phyloP scores from a whole-genome alignment of 352 stramenopile species.

The Hyaloperonospora arabidopsidis region DNA sequence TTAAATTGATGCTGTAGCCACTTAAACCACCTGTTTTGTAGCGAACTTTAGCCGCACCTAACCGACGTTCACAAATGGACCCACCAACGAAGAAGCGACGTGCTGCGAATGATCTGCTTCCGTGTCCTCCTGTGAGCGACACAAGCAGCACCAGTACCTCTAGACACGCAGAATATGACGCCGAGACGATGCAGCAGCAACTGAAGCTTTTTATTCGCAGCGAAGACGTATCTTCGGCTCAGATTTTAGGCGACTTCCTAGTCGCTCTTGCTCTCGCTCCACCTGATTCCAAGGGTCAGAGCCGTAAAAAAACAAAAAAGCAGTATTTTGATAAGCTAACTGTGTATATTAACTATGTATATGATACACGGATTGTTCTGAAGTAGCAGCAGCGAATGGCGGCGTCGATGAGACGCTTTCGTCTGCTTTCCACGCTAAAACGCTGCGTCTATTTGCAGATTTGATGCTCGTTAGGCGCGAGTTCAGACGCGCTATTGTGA shows the following conservation, averaged over 20 bases:
- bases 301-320: slow-evolving; percentile 8
- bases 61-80: slow-evolving; percentile 14
- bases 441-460: slow-evolving; percentile 53
- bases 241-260: slow-evolving; percentile 58
- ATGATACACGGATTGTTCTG: too few relatives aligned
- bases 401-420: slow-evolving; percentile 5
- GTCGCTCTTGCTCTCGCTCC: slow-evolving; percentile 37
- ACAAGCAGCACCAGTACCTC: slow-evolving; percentile 1
- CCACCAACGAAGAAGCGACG: slow-evolving; percentile 31
- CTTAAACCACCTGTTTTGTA: not conserved
- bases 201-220: slow-evolving; percentile 43
- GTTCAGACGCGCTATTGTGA: slow-evolving; percentile 65
- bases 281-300: slow-evolving; percentile 7
- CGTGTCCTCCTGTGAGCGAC: slow-evolving; percentile 2
- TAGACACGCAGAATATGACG: slow-evolving; percentile 20
- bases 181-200: slow-evolving; percentile 52
- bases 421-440: slow-evolving; percentile 50
- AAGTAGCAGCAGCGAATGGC: not conserved
- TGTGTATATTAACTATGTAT: too few relatives aligned
- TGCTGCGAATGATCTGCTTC: slow-evolving; percentile 10
- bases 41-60: slow-evolving; percentile 23
- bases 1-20: too few relatives aligned
- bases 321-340: not conserved
- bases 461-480: slow-evolving; percentile 59
- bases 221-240: slow-evolving; percentile 46